Evolutionary conservation across 768 basidiomycete species (phyloP).

Genomic region (Lentinula raphanica): DNA sequence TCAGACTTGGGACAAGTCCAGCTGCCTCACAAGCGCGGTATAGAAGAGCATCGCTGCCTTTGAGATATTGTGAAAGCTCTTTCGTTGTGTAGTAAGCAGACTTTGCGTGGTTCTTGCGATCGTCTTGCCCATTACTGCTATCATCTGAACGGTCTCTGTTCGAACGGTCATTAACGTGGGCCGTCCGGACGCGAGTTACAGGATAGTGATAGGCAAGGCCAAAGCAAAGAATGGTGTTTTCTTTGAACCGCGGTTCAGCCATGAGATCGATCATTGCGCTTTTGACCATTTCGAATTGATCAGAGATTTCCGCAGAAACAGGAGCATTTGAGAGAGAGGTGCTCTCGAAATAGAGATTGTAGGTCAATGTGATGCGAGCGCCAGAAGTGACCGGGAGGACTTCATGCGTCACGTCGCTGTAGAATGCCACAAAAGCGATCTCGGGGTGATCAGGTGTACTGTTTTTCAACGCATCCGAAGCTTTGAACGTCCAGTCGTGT

Average conservation of each 20-base stretch:
- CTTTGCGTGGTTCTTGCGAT: no score
- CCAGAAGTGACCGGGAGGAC: constrained; percentile 34
- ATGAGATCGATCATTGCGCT: not conserved
- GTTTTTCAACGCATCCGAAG: no score
- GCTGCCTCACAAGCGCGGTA: no score
- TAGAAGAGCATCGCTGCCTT: no score
- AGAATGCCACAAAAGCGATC: constrained; percentile 35
- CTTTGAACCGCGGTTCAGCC: not conserved
- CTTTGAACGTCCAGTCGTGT: constrained; percentile 26
- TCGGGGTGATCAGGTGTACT: not conserved
- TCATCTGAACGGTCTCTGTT: no score
- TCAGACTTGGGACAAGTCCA: no score
- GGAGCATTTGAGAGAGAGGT: not conserved
- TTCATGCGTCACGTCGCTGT: constrained; percentile 38
- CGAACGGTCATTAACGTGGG: no score
- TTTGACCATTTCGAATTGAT: not conserved
- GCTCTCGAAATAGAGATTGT: constrained; percentile 27
- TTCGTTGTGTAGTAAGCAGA: no score
- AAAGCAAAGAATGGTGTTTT: not conserved
- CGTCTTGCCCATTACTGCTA: no score
- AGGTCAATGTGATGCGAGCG: constrained; percentile 35
- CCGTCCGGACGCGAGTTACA: no score
- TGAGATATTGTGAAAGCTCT: no score
- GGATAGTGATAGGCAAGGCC: no score
- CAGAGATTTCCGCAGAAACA: not conserved